These are phyloP conservation scores for Neurospora pannonica DNA, from an alignment of 495 filamentous ascomycete genomes.

Conservation along the genomic window DNA sequence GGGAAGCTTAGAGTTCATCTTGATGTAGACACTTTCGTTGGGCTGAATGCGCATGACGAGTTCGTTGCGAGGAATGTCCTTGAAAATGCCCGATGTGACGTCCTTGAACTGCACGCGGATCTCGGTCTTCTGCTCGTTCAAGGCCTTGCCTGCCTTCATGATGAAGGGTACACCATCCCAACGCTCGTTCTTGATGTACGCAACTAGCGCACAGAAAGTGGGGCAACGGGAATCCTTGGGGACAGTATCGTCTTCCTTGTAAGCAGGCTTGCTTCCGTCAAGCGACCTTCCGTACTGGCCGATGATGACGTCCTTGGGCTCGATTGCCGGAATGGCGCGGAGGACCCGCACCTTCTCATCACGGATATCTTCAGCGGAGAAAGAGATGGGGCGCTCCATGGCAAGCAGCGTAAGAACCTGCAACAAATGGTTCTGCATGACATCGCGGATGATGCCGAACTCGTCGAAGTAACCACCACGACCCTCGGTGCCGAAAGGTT, in stretches of 20 bases:
- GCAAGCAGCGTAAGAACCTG: slow-evolving; percentile 93
- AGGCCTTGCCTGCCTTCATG: slow-evolving; percentile 96
- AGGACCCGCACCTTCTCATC: slow-evolving; percentile 98
- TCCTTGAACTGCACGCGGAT: slow-evolving; percentile 99
- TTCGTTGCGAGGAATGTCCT: slow-evolving; percentile 98
- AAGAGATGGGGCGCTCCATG: slow-evolving; percentile 98
- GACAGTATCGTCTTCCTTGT: slow-evolving; percentile 98
- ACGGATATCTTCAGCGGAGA: slow-evolving; percentile 96
- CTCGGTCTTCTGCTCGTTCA: slow-evolving; percentile 99
- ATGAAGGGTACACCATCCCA: slow-evolving; percentile 99
- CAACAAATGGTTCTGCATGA: slow-evolving; percentile 94
- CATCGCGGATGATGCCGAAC: slow-evolving; percentile 98
- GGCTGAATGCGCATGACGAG: slow-evolving; percentile 98
- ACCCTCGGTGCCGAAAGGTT: slow-evolving; percentile 99
- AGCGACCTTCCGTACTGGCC: slow-evolving; percentile 96
- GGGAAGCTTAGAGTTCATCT: slow-evolving; percentile 99
- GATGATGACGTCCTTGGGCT: slow-evolving; percentile 99
- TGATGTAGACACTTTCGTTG: slow-evolving; percentile 99
- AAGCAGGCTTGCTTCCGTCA: slow-evolving; percentile 93
- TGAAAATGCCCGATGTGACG: slow-evolving; percentile 98
- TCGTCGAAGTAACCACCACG: slow-evolving; percentile 99
- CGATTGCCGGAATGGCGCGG: slow-evolving; percentile 85
- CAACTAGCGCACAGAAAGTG: slow-evolving; percentile 94
- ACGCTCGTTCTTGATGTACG: slow-evolving; percentile 98
- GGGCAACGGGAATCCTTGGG: slow-evolving; percentile 96